Evolutionary conservation across 805 yeast species (phyloP).

Genomic region (Zygosaccharomyces siamensis): DNA sequence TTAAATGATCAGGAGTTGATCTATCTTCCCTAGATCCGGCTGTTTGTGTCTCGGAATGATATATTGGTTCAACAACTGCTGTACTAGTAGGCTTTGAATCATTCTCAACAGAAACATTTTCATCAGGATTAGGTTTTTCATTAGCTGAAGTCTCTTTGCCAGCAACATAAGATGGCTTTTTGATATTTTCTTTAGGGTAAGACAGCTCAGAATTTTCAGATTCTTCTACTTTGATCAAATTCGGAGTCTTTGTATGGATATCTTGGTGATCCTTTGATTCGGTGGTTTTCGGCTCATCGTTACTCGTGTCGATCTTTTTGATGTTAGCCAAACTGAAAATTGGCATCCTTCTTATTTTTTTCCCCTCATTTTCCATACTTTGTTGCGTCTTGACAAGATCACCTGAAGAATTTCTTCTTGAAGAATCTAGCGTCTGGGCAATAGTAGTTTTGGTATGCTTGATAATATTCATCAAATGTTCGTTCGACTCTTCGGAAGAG

Average conservation of each 20-base stretch:
- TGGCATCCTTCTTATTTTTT: conserved; percentile 17
- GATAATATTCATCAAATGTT: conserved; percentile 28
- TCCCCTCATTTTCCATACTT: conserved; percentile 10
- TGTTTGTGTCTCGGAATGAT: neutral
- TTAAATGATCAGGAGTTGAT: neutral
- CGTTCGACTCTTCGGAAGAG: conserved; percentile 31
- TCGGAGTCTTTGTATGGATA: neutral
- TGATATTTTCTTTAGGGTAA: neutral
- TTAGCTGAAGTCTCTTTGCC: neutral
- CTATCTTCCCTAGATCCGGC: neutral
- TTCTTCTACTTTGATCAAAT: conserved; percentile 10
- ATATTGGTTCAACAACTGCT: neutral
- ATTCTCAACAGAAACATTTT: too few relatives aligned
- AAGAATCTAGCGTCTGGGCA: conserved; percentile 21
- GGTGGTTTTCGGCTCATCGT: neutral
- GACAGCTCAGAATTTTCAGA: neutral
- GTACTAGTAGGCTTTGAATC: neutral
- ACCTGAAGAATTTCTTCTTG: conserved; percentile 14
- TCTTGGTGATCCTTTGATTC: neutral
- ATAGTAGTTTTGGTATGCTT: conserved; percentile 32
- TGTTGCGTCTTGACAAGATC: conserved; percentile 15
- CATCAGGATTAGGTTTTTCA: neutral
- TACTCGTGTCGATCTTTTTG: conserved; percentile 14
- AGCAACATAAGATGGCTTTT: neutral
- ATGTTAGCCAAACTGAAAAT: conserved; percentile 23